A percentile compares a stretch with the other conserved stretches of the same genome.
Conservation (phyloP, 148 eudicot genomes). For the Polygonum maritimum region DNA sequence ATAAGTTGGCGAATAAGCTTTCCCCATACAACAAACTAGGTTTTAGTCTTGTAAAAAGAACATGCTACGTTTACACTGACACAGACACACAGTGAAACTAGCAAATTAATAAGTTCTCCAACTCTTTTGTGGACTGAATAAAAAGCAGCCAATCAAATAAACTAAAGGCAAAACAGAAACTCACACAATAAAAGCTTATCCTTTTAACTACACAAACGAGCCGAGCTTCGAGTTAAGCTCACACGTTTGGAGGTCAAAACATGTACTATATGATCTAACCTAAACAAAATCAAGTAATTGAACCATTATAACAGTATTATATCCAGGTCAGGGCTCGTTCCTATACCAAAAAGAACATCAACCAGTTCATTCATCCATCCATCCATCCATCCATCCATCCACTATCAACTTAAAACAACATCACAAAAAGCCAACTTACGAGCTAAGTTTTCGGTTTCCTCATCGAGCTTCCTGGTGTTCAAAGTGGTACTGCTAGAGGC, state of each 20-base stretch:
- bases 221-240: not conserved
- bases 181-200: not conserved
- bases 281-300: too few relatives aligned
- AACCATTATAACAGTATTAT: not conserved
- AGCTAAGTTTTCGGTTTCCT: constrained; percentile 83
- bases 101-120: not conserved
- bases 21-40: too few relatives aligned
- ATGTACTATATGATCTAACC: not conserved
- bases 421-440: constrained; percentile 40
- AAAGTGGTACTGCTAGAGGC: constrained; percentile 86
- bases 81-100: too few relatives aligned
- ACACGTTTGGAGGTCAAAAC: not conserved
- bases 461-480: constrained; percentile 96
- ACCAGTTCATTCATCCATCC: not conserved
- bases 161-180: not conserved
- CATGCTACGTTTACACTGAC: too few relatives aligned
- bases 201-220: not conserved
- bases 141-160: not conserved
- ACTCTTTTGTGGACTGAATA: not conserved
- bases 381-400: not conserved
- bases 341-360: too few relatives aligned
- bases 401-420: not conserved
- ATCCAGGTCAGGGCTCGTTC: not conserved
- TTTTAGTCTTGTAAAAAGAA: too few relatives aligned
- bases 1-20: too few relatives aligned